Evolutionary conservation across 2,329 filamentous ascomycete species (phyloP), one percentile per base, ranked within the genome.

Genomic region (Diaporthe citri): DNA sequence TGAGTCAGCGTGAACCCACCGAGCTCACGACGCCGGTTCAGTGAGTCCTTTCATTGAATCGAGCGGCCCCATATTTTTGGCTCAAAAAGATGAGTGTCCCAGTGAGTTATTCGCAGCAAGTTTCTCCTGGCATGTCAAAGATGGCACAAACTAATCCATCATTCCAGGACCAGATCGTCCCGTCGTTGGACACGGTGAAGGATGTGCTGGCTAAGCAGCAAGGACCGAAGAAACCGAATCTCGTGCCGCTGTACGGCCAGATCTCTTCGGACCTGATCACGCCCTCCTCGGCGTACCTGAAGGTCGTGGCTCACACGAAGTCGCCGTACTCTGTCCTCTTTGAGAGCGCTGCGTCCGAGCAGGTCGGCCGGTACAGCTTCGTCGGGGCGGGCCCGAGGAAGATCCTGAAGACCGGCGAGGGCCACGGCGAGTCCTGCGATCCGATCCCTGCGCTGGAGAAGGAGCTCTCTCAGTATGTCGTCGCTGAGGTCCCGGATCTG

Each of bases 351-450:
- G 95, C 96, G 31, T 96, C 95, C 39, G 96, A 98, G 85, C 95
- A 93, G 25, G 95, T 99, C 78, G 96, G 96, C 75, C 90, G 97
- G 80, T 98, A 98, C 85, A 98, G 95, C 87, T 99, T 99, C 85
- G 90, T 99, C 76, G 96, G 96, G 78, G 94, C 94, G 79, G 93
- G 93, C 83, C 89, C 90, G 56, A 85, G 89, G 89, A 97, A 97
- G 85, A 90, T 98, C 75, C 88, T 99, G 79, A 93, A 93, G 81
- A 97, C 96, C 0, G 97, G 97, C 15, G 92, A 94, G 75, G 95
- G 95, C 76, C 94, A 97, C 90, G 95, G 96, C 78, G 91, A 93
- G 73, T 94, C 93, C 79, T 89, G 91, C 77, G 97, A 99, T 82
- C 97, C 97, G 46, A 88, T 99, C 43, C 95, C 95, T 1, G 88